A percentile compares a stretch with the other conserved stretches of the same genome.
Evolutionary conservation across 2,329 filamentous ascomycete genomes (phyloP).

Genomic region (Diaporthe capsici): DNA sequence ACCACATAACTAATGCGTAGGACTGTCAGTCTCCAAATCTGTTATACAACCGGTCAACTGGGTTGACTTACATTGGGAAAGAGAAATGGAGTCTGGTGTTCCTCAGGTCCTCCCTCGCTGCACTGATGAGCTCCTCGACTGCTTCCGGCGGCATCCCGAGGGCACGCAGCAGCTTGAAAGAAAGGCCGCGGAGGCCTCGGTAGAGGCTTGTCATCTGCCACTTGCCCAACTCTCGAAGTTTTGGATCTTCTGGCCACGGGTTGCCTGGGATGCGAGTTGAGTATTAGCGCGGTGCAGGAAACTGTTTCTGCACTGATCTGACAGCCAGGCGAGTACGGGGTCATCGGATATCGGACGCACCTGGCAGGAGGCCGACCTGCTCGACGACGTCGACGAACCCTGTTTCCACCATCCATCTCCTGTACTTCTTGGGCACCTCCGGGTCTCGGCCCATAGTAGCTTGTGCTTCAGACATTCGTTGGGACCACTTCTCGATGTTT

Average conservation of each 20-base stretch:
- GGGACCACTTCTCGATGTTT: conserved; percentile 6
- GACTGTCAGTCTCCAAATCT: neutral
- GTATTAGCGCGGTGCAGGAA: neutral
- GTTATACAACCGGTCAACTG: too few relatives aligned
- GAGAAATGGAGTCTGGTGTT: conserved; percentile 1
- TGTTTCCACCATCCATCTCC: neutral
- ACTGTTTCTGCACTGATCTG: neutral
- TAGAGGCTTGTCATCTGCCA: conserved; percentile 11
- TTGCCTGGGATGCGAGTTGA: neutral
- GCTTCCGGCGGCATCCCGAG: neutral
- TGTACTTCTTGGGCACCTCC: neutral
- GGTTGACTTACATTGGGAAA: neutral
- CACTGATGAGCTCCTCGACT: neutral
- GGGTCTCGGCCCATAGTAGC: neutral
- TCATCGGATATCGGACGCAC: neutral
- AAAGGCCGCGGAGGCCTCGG: neutral
- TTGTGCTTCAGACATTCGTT: neutral
- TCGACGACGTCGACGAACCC: conserved; percentile 25
- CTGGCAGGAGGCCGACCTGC: conserved; percentile 3
- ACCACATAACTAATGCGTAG: neutral
- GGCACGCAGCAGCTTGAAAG: neutral
- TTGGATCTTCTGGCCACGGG: conserved; percentile 1
- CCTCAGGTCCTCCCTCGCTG: conserved; percentile 1
- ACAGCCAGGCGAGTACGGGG: neutral
- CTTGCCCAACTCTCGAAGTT: neutral